A percentile compares a stretch with the other conserved stretches of the same genome.
These are phyloP conservation scores for Skeletonema potamos DNA, from an alignment of 108 stramenopile genomes.

Conservation along the genomic window DNA sequence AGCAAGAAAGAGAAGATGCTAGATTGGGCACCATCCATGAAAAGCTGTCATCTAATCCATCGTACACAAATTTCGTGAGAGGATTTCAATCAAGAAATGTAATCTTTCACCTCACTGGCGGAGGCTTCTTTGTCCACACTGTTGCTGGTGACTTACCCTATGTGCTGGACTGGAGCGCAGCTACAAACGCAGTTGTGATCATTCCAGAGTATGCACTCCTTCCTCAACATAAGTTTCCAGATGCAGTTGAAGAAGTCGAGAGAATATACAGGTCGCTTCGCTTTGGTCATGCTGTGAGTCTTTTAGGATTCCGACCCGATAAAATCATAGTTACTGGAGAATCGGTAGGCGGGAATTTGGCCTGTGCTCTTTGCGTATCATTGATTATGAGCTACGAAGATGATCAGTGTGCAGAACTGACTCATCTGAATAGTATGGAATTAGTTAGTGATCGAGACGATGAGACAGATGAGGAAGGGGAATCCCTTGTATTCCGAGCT, in stretches of 20 bases:
- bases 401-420: conserved; percentile 17
- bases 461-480: conserved; percentile 10
- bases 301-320: conserved; percentile 72
- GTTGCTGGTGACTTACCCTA: conserved; percentile 82
- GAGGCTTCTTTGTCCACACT: conserved; percentile 85
- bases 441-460: conserved; percentile 25
- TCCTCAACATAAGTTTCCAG: conserved; percentile 74
- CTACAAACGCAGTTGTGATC: conserved; percentile 73
- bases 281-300: conserved; percentile 49
- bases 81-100: conserved; percentile 56
- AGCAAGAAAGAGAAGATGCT: conserved; percentile 32
- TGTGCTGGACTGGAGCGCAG: conserved; percentile 77
- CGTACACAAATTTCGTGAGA: conserved; percentile 32
- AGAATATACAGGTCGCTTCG: conserved; percentile 59
- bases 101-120: conserved; percentile 82
- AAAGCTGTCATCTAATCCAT: conserved; percentile 14
- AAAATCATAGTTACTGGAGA: conserved; percentile 82
- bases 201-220: conserved; percentile 81
- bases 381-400: conserved; percentile 45
- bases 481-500: neutral
- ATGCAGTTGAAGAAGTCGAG: conserved; percentile 59
- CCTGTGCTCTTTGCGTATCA: conserved; percentile 71
- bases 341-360: conserved; percentile 79
- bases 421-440: conserved; percentile 11
- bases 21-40: conserved; percentile 64